These are phyloP conservation scores for Physocladia obscura DNA, from an alignment of 192 early-diverging fungal genomes.

Conservation along the genomic window DNA sequence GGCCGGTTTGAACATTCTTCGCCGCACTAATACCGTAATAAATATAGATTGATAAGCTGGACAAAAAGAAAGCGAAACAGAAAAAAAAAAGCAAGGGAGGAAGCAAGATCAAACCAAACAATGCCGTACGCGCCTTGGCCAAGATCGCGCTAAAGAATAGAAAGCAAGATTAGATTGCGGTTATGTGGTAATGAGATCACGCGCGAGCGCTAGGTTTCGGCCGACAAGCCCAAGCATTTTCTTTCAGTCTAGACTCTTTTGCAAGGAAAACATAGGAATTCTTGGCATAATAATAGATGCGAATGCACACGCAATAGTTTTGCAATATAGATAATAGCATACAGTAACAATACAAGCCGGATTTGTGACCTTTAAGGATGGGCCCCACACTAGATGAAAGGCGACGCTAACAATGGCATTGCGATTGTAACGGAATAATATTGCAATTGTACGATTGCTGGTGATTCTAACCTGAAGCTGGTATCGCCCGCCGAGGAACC, in stretches of 20 bases:
- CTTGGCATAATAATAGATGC: background rate
- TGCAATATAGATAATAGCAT: no score
- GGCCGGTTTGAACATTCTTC: conserved; percentile 79
- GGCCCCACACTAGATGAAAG: no score
- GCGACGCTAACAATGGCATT: no score
- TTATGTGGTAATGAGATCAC: no score
- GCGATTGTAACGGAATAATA: no score
- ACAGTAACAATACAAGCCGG: no score
- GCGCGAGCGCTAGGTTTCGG: no score
- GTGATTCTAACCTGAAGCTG: conserved; percentile 29
- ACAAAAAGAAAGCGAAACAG: background rate
- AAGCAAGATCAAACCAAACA: conserved; percentile 70
- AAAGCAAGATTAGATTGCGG: background rate
- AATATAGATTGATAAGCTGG: background rate
- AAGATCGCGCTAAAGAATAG: conserved; percentile 33
- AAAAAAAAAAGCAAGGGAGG: background rate
- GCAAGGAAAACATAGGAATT: background rate
- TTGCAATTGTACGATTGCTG: no score
- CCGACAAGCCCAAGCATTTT: background rate
- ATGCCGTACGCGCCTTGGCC: conserved; percentile 98
- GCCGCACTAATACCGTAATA: no score
- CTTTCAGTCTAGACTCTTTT: background rate
- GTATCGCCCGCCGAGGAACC: conserved; percentile 23
- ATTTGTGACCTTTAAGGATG: no score
- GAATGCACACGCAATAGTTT: no score